Evolutionary conservation across 345 rosid species (phyloP), one percentile per base, ranked within the genome.

Genomic region (Toxicodendron radicans): DNA sequence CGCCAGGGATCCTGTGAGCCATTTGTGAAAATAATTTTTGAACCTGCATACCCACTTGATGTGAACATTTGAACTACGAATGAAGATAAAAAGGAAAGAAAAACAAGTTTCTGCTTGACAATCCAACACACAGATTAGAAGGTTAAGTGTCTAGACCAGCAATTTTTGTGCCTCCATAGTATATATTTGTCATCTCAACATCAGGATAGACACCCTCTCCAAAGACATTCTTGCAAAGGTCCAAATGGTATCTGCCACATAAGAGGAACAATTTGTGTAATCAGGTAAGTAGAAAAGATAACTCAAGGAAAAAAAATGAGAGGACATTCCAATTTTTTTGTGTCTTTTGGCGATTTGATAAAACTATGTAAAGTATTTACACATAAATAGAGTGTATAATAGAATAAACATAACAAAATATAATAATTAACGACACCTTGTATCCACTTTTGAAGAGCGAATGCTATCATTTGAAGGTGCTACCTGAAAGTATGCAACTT

Each of bases 1-100:
- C 97, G 95, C 98, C 97, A 94, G 62, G 98, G 98, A 84, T 94
- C 98, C 80, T 94, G 89, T 74, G 90, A 92, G 52, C 98, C 97
- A 72, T 92, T 92, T 57, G 97, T 81, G 73, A 92, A 94, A 38
- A 94, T 76, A 61, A 94, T 89, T 85, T 84, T 94, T 48, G 98
- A 87, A 69, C 90, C 97, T 92, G 91, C 65, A 81, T 16, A 66
- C 65, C 62, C 38, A 48, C 14, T 52, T 30, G 14, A 41, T 52
- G 64, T 60, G 70, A 52, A 21, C 7, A 51, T 30, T 60, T 45
- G 56, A 72, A 54, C 46, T 5, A 52, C 54, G 45, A 9, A 41
- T 46, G 52, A 57, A 7, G 17, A 20, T 24, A 9, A 49, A 27
- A 45, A 13, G 2, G 51, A 46, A 60, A 11, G 14, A 33, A 60